Percentiles rank a stretch among this genome's conserved stretches.
Conservation (phyloP, 768 basidiomycete species). For the Russula compacta region DNA sequence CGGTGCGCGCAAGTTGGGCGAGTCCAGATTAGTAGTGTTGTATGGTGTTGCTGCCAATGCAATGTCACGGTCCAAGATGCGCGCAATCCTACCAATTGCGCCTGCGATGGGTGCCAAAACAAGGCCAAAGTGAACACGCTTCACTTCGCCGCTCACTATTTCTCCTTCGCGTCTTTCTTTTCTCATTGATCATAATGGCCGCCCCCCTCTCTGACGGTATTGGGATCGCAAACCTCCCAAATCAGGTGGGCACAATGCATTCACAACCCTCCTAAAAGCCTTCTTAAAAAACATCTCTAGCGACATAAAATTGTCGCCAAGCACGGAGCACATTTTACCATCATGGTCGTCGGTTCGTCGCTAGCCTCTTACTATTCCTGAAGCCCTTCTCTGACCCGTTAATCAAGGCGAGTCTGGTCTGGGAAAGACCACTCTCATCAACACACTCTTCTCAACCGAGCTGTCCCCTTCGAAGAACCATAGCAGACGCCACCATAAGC, state of each 20-base stretch:
- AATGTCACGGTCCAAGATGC: not conserved
- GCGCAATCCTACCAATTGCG: not conserved
- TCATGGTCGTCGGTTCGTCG: slow-evolving; percentile 94
- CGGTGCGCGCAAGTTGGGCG: too few relatives aligned
- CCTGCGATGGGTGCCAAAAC: not conserved
- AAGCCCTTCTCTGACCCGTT: not conserved
- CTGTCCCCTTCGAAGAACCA: slow-evolving; percentile 90
- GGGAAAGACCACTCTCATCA: slow-evolving; percentile 96
- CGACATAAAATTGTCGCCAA: slow-evolving; percentile 99
- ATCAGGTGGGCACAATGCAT: slow-evolving; percentile 58
- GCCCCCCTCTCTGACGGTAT: slow-evolving; percentile 54
- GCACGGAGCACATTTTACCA: slow-evolving; percentile 93
- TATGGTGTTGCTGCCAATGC: too few relatives aligned
- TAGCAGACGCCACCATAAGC: slow-evolving; percentile 80
- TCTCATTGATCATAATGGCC: slow-evolving; percentile 7
- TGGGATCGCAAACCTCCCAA: slow-evolving; percentile 94
- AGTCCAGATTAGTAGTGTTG: too few relatives aligned
- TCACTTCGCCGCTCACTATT: not conserved
- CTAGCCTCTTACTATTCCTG: not conserved
- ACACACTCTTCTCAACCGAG: slow-evolving; percentile 98
- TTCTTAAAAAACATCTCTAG: slow-evolving; percentile 31
- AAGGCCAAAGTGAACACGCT: not conserved
- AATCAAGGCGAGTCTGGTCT: slow-evolving; percentile 85
- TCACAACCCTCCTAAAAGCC: slow-evolving; percentile 6
- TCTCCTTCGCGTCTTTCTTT: not conserved